A percentile compares a stretch with the other conserved stretches of the same genome.
Evolutionary conservation across 129 eudicot genomes (phyloP).

Genomic region (Centrapalus pauciflorus): DNA sequence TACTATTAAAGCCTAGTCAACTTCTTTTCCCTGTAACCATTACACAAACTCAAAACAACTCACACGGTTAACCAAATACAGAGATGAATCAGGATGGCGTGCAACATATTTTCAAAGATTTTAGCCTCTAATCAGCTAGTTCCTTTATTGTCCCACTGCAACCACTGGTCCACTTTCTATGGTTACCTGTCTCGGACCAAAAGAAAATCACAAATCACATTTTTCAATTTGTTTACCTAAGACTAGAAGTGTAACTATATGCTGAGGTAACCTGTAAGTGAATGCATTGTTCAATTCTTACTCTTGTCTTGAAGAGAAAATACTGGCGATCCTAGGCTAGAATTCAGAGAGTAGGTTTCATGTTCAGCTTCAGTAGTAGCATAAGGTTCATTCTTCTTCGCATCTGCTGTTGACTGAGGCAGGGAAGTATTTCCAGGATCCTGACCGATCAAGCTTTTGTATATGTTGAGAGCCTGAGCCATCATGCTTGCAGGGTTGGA

Average conservation of each 20-base stretch:
- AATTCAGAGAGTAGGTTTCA: not conserved
- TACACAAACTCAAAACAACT: too few species aligned
- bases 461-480: slow-evolving; percentile 66
- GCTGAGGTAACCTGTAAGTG: not conserved
- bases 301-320: slow-evolving; percentile 66
- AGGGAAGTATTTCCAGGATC: slow-evolving; percentile 12
- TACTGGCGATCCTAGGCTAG: slow-evolving; percentile 40
- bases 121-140: not conserved
- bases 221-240: not conserved
- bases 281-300: slow-evolving; percentile 18
- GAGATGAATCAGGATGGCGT: too few species aligned
- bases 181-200: not conserved
- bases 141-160: slow-evolving; percentile 11
- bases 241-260: slow-evolving; percentile 3
- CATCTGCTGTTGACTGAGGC: slow-evolving; percentile 18
- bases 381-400: slow-evolving; percentile 14
- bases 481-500: slow-evolving; percentile 76
- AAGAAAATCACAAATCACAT: slow-evolving; percentile 4
- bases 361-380: slow-evolving; percentile 3
- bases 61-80: too few species aligned
- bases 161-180: slow-evolving; percentile 6
- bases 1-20: too few species aligned
- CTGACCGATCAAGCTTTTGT: slow-evolving; percentile 55
- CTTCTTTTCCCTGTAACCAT: too few species aligned
- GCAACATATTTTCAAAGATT: not conserved